Evolutionary conservation across 2,329 filamentous ascomycete genomes (phyloP), one percentile per base, ranked within the genome.

Genomic region (Sclerotinia spermophila): DNA sequence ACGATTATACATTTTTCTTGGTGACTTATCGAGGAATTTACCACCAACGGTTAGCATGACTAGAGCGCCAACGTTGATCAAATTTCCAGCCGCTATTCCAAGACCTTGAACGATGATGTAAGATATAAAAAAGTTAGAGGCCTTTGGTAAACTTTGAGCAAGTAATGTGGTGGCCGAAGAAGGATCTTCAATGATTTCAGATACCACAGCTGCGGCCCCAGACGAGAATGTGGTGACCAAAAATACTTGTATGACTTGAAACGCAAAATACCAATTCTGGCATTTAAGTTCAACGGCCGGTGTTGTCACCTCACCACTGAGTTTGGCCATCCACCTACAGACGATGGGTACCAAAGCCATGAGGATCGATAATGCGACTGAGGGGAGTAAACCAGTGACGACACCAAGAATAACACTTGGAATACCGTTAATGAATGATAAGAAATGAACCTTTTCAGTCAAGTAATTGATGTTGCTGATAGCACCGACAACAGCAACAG

Each of bases 21-120:
- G 96, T 0, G 89, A 96, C 74, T 85, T 89, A 74, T 94, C 88
- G 21, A 96, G 84, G 72, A 93, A 83, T 76, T 89, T 91, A 78
- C 93, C 92, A 55, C 94, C 83, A 11, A 97, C 78, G 66, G 89
- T 88, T 76, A 91, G 91, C 45, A 96, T 81, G 53, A 93, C 81
- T 61, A 98, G 84, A 24, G 93, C 92, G 21, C 81, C 83, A 70
- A 91, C 86, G 74, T 96, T 93, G 2, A 96, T 83, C 8, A 98
- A 81, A 3, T 91, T 86, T 60, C 89, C 87, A 0, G 92, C 86
- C 3, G 93, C 92, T 72, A 95, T 90, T 5, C 90, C 90, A 68
- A 98, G 81, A 35, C 95, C 96, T 80, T 98, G 95, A 1, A 99
- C 87, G 55, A 98, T 89, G 75, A 98, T 96, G 81, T 97, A 99